Base-by-base conservation (phyloP, 1,284 basidiomycete species). In the Ganoderma resinaceum region DNA sequence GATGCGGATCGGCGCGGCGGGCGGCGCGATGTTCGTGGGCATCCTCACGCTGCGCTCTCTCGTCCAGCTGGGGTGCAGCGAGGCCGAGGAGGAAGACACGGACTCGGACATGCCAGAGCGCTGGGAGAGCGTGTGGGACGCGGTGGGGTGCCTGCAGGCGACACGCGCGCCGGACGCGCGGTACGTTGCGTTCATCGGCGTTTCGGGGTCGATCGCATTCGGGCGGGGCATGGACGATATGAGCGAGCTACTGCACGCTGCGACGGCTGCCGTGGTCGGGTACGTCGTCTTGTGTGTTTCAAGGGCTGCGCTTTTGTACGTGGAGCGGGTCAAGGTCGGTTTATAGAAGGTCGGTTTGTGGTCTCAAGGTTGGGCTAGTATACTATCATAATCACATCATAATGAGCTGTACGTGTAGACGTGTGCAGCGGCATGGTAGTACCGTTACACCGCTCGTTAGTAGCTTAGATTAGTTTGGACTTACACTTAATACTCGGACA, bases 11-110 rank as follows among this genome's bases (percentile, higher is more conserved):
- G 52, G 52, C 16, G 52, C 52, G 6, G 52, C 52, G 20, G 52
- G 52, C 29, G 52, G 52, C 29, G 52, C 52, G 52, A 55, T 55
- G 52, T 55, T 31, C 52, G 7, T 55, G 6, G 29, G 14, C 5
- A 5, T 53, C 52, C 14, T 55, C 52, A 55, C 52, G 29, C 52
- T 55, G 29, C 52, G 52, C 52, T 55, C 52, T 26, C 31, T 55
- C 29, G 29, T 55, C 16, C 29, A 55, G 29, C 52, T 55, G 2
- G 52, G 1, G 52, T 55, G 52, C 52, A 9, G 16, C 29, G 31
- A 33, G 3, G 16, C 52, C 8, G 52, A 55, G 29, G 52, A 55
- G 31, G 46, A n/a, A n/a, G n/a, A n/a, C n/a, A n/a, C n/a, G n/a
- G n/a, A 49, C 9, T 3, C 9, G 6, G 52, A 31, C 29, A 2